Evolutionary conservation across 352 stramenopile species (phyloP).

Genomic region (Globisporangium cederbergense): DNA sequence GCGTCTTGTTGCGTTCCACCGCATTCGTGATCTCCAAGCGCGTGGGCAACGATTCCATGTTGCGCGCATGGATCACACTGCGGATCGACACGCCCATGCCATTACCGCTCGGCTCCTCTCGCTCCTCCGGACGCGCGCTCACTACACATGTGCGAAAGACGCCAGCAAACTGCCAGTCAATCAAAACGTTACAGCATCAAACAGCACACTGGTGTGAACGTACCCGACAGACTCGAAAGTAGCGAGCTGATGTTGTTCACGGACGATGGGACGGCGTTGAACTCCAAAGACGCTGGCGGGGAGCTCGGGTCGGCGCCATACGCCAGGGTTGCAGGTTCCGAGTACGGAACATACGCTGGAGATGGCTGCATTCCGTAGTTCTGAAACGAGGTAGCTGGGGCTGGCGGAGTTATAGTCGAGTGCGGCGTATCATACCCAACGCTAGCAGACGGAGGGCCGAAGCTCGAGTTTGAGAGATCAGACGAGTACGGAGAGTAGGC

Average conservation of each 20-base stretch:
- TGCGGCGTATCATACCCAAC: conserved; percentile 28
- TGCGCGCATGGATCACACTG: conserved; percentile 44
- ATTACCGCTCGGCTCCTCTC: conserved; percentile 63
- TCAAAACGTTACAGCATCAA: background rate
- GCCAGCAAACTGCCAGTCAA: background rate
- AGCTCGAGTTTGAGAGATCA: conserved; percentile 20
- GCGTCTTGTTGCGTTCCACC: conserved; percentile 57
- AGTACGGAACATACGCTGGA: conserved; percentile 22
- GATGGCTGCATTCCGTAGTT: conserved; percentile 18
- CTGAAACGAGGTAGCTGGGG: conserved; percentile 18
- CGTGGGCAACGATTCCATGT: conserved; percentile 75
- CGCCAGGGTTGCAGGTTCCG: background rate
- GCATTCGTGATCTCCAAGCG: conserved; percentile 69
- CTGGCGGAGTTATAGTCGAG: conserved; percentile 18
- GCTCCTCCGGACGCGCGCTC: conserved; percentile 31
- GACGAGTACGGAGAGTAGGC: conserved; percentile 5
- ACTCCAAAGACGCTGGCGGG: conserved; percentile 42
- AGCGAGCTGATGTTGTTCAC: conserved; percentile 58
- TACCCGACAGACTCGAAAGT: conserved; percentile 56
- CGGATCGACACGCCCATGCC: conserved; percentile 57
- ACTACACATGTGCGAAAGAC: conserved; percentile 17
- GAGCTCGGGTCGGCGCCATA: conserved; percentile 18
- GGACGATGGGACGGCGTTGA: conserved; percentile 31
- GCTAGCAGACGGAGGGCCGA: conserved; percentile 22
- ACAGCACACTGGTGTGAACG: background rate